phyloP scores from a whole-genome alignment of 1,284 basidiomycete species.

The Lentinula novae-zelandiae region DNA sequence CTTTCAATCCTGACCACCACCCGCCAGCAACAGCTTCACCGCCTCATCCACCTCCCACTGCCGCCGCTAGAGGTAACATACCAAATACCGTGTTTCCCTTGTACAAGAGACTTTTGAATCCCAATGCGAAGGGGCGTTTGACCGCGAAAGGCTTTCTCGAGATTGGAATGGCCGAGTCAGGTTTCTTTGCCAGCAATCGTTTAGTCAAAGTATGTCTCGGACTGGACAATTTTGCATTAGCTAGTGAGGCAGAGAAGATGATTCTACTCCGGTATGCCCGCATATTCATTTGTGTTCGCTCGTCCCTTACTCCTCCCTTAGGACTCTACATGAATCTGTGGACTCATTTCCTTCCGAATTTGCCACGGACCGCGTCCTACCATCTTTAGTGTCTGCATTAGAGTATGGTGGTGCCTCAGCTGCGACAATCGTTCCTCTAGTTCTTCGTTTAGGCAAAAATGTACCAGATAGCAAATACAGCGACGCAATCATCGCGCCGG shows the following conservation, averaged over 20 bases:
- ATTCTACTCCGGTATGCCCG: conserved; percentile 60
- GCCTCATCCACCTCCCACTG: conserved; percentile 69
- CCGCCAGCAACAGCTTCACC: conserved; percentile 65
- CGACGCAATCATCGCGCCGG: conserved; percentile 67
- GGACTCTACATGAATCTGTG: conserved; percentile 77
- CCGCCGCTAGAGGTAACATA: conserved; percentile 75
- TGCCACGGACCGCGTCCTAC: conserved; percentile 82
- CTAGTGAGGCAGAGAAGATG: conserved; percentile 80
- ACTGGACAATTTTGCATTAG: conserved; percentile 85
- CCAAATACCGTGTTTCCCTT: conserved; percentile 75
- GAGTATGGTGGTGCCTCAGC: conserved; percentile 84
- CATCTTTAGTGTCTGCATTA: conserved; percentile 80
- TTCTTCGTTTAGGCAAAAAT: conserved; percentile 76
- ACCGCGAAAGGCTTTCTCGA: conserved; percentile 78
- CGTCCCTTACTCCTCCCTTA: conserved; percentile 23
- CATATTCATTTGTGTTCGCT: not conserved
- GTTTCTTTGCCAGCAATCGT: conserved; percentile 85
- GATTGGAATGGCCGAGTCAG: conserved; percentile 73
- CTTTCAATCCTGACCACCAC: conserved; percentile 82
- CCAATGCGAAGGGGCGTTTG: conserved; percentile 79
- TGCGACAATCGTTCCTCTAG: conserved; percentile 76
- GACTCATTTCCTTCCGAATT: conserved; percentile 86
- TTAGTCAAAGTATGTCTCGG: conserved; percentile 85
- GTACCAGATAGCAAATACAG: conserved; percentile 72
- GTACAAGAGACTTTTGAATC: conserved; percentile 87